Percentiles rank a stretch among this genome's conserved stretches.
phyloP scores from a whole-genome alignment of 352 stramenopile genomes.

The Phytopythium cucurbitacearum region DNA sequence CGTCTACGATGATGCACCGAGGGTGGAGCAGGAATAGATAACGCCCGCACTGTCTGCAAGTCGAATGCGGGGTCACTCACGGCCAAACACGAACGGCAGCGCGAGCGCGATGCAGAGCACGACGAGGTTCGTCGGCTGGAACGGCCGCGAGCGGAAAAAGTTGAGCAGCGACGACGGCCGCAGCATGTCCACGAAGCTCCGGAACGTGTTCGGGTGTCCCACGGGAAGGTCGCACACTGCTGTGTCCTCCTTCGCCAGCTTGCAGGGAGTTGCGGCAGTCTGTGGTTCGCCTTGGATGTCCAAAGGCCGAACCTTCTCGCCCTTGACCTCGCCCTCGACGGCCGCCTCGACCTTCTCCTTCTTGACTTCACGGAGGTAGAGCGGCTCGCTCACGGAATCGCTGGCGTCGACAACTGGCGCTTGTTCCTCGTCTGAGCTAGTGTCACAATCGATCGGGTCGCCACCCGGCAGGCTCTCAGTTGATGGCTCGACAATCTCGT shows the following conservation, averaged over 20 bases:
- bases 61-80: not conserved
- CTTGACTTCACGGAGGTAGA: too few species aligned
- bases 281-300: not conserved
- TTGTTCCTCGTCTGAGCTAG: too few species aligned
- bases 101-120: slow-evolving; percentile 32
- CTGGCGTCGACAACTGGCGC: too few species aligned
- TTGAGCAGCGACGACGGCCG: slow-evolving; percentile 21
- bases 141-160: slow-evolving; percentile 27
- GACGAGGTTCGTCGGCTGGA: slow-evolving; percentile 34
- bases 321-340: not conserved
- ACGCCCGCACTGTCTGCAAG: too few species aligned
- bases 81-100: slow-evolving; percentile 26
- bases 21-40: too few species aligned
- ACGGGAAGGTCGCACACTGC: not conserved
- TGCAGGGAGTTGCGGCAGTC: not conserved
- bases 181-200: slow-evolving; percentile 6
- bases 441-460: too few species aligned
- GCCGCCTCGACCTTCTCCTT: not conserved
- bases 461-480: too few species aligned
- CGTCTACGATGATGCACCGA: too few species aligned
- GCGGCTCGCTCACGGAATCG: too few species aligned
- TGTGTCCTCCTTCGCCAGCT: not conserved
- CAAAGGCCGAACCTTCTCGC: not conserved
- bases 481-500: too few species aligned
- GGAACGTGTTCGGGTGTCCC: slow-evolving; percentile 1